Evolutionary conservation across 768 basidiomycete genomes (phyloP).

Genomic region (Podaxis sp.): DNA sequence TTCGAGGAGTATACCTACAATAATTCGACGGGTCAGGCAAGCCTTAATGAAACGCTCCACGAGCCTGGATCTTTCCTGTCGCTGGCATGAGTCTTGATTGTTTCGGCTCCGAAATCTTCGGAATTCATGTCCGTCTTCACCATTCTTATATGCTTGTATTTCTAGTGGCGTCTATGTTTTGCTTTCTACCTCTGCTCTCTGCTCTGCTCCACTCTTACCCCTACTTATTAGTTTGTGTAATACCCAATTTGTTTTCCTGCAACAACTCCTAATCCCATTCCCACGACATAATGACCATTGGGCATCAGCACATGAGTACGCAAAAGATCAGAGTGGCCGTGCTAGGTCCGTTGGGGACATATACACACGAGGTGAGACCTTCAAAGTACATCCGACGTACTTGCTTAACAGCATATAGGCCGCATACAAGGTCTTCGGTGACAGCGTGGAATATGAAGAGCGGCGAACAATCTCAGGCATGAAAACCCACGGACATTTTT

Average conservation of each 20-base stretch:
- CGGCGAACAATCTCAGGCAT: constrained; percentile 34
- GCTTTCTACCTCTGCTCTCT: background rate
- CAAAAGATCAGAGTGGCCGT: constrained; percentile 41
- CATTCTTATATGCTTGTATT: background rate
- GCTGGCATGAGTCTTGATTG: constrained; percentile 20
- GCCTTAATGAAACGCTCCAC: constrained; percentile 31
- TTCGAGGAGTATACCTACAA: constrained; percentile 25
- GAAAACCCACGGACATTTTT: background rate
- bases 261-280: background rate
- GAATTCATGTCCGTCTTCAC: constrained; percentile 4
- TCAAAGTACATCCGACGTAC: background rate
- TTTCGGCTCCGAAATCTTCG: constrained; percentile 13
- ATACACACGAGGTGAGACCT: constrained; percentile 52
- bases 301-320: background rate
- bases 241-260: background rate
- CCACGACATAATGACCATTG: constrained; percentile 10
- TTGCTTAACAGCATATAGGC: constrained; percentile 28
- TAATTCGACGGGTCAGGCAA: constrained; percentile 24
- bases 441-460: constrained; percentile 31
- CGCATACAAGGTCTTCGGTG: constrained; percentile 36
- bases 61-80: constrained; percentile 36
- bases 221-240: constrained; percentile 3
- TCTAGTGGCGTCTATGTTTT: background rate
- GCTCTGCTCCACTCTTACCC: background rate
- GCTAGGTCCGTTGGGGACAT: constrained; percentile 70